A percentile compares a stretch with the other conserved stretches of the same genome.
Evolutionary conservation across 805 yeast genomes (phyloP).

Genomic region (Metschnikowia cerradonensis): DNA sequence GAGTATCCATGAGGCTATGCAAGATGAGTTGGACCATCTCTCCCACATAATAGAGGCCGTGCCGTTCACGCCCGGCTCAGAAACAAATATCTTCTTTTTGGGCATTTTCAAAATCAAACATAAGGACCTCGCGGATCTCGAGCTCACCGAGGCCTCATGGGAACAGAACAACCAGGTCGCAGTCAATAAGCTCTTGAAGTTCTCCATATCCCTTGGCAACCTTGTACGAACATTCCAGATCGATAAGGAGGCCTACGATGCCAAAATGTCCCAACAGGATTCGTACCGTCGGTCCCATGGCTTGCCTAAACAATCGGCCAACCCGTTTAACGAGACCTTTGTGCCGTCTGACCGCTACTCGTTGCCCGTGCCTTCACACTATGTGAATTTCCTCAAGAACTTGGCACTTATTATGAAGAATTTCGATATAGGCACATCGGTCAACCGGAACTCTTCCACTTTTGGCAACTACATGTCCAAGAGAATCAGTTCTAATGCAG

Average conservation of each 20-base stretch:
- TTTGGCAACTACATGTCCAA: background rate
- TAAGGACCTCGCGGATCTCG: slow-evolving; percentile 21
- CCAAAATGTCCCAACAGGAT: slow-evolving; percentile 20
- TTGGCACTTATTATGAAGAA: slow-evolving; percentile 32
- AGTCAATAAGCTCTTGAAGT: slow-evolving; percentile 33
- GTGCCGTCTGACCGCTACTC: background rate
- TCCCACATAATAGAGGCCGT: slow-evolving; percentile 28
- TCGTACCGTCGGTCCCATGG: background rate
- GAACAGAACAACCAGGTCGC: slow-evolving; percentile 28
- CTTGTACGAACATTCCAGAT: slow-evolving; percentile 32
- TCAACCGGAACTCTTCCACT: slow-evolving; percentile 2
- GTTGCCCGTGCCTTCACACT: slow-evolving; percentile 18
- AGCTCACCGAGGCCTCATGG: slow-evolving; percentile 17
- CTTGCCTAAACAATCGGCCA: slow-evolving; percentile 4
- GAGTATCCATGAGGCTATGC: slow-evolving; percentile 18
- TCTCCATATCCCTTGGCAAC: slow-evolving; percentile 42
- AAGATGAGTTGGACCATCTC: slow-evolving; percentile 25
- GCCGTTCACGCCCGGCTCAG: slow-evolving; percentile 27
- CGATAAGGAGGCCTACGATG: slow-evolving; percentile 30
- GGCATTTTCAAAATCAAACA: slow-evolving; percentile 29
- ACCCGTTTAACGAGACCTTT: slow-evolving; percentile 15
- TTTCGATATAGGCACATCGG: slow-evolving; percentile 33
- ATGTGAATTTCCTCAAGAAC: slow-evolving; percentile 33
- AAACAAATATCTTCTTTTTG: slow-evolving; percentile 22
- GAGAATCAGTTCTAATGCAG: background rate